These are phyloP conservation scores for Gaillardinia entomophila DNA, from an alignment of 805 yeast genomes.

Conservation along the genomic window DNA sequence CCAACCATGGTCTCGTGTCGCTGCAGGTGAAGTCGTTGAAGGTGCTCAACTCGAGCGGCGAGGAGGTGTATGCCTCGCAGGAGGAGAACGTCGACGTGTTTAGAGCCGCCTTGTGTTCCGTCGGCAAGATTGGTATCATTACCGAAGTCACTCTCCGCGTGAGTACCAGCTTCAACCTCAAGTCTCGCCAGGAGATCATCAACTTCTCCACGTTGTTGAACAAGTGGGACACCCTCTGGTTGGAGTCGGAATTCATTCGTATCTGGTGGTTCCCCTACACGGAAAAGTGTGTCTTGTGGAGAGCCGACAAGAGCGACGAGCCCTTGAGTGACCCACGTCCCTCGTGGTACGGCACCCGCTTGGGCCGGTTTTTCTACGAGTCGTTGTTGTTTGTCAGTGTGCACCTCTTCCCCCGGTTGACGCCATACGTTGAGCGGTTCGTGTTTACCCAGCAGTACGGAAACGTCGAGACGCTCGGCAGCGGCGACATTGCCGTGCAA, in stretches of 20 bases:
- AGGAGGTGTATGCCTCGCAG: conserved; percentile 61
- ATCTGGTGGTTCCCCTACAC: conserved; percentile 98
- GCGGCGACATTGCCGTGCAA: conserved; percentile 64
- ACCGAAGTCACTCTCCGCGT: conserved; percentile 80
- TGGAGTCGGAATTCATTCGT: conserved; percentile 83
- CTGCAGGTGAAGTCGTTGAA: conserved; percentile 81
- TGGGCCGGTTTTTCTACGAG: conserved; percentile 80
- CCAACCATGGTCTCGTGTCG: conserved; percentile 83
- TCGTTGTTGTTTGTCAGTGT: conserved; percentile 74
- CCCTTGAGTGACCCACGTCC: conserved; percentile 57
- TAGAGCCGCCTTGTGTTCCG: conserved; percentile 74
- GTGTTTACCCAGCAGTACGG: conserved; percentile 86
- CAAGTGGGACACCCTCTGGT: conserved; percentile 79
- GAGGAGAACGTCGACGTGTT: conserved; percentile 60
- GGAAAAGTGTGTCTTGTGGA: conserved; percentile 81
- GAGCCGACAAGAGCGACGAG: conserved; percentile 72
- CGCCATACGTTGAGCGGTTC: conserved; percentile 81
- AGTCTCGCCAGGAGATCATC: conserved; percentile 76
- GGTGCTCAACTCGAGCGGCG: conserved; percentile 71
- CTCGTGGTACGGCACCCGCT: conserved; percentile 79
- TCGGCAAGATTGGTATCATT: conserved; percentile 90
- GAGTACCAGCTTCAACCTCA: conserved; percentile 77
- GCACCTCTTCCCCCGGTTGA: conserved; percentile 62
- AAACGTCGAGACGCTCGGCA: conserved; percentile 55
- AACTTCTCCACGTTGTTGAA: conserved; percentile 65